phyloP scores from a whole-genome alignment of 2,329 filamentous ascomycete species.

The Xylaria sp. region DNA sequence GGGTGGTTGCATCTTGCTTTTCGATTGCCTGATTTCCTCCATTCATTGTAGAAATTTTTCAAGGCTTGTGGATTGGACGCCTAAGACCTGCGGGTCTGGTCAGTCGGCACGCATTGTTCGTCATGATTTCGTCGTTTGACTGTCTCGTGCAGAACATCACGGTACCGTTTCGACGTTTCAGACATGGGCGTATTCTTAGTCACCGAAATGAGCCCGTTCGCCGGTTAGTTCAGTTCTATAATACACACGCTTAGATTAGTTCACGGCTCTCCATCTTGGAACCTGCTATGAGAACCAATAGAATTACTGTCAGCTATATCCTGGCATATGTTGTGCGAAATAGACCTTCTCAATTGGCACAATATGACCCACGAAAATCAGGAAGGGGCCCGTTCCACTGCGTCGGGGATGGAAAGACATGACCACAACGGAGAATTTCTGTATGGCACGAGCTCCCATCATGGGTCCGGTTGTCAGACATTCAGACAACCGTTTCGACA shows the following conservation, averaged over 20 bases:
- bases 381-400: conserved; percentile 9
- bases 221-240: not conserved
- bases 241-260: not conserved
- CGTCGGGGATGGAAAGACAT: conserved; percentile 17
- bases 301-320: not conserved
- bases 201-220: not conserved
- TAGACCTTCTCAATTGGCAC: not conserved
- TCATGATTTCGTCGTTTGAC: too few relatives aligned
- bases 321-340: not conserved
- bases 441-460: not conserved
- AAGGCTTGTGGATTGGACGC: not conserved
- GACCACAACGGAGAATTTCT: not conserved
- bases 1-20: conserved; percentile 21
- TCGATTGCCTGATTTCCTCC: conserved; percentile 14
- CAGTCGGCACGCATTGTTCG: not conserved
- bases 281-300: not conserved
- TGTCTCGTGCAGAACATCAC: too few relatives aligned
- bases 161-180: not conserved
- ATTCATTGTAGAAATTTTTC: not conserved
- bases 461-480: conserved; percentile 7
- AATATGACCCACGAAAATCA: not conserved
- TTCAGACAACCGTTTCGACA: not conserved
- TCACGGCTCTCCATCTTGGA: not conserved
- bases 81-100: not conserved
- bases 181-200: not conserved